Base-by-base conservation (phyloP, 1,139 yeast genomes). In the Protomyces inouyei region DNA sequence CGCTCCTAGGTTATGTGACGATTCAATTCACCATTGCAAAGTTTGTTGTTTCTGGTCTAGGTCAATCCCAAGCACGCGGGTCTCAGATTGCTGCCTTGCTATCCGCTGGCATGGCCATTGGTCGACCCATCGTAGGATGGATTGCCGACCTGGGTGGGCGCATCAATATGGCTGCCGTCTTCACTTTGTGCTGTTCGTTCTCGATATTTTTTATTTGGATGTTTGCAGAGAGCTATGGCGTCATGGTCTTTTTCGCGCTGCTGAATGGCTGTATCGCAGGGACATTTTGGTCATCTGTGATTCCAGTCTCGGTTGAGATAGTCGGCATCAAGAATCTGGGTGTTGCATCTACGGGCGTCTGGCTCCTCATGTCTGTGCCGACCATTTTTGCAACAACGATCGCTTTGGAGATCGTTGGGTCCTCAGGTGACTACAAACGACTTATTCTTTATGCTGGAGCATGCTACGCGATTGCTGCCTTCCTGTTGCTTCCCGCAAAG, bases 71-170 rank as follows among this genome's bases (percentile, higher is more conserved):
- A 36, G 72, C 78, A 23, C 85, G 86, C 69, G 89, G 85, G 3
- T 80, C 90, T 3, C 75, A 77, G 23, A 74, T 86, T 36, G 84
- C 89, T 2, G 85, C 90, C 0, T 73, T 85, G 6, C 76, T 86
- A 70, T 85, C 84, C 72, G 84, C 83, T 3, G 85, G 85, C 1
- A 91, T 86, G 73, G 75, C 80, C 2, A 68, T 87, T 14, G 93
- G 93, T 0, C 78, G 93, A 69, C 92, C 92, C 0, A 46, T 75
- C 1, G 77, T 85, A 73, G 93, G 95, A 0, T 66, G 77, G 3
- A 48, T 80, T 4, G 85, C 86, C 35, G 93, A 87, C 71, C 74
- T 69, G 38, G 73, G 78, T 56, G 93, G 95, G 1, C 77, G 90
- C 67, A 75, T 79, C 53, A 86, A 85, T 72, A 75, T 81, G 40